phyloP scores from a whole-genome alignment of 2,329 filamentous ascomycete species.

The Ophiostoma fasciatum region DNA sequence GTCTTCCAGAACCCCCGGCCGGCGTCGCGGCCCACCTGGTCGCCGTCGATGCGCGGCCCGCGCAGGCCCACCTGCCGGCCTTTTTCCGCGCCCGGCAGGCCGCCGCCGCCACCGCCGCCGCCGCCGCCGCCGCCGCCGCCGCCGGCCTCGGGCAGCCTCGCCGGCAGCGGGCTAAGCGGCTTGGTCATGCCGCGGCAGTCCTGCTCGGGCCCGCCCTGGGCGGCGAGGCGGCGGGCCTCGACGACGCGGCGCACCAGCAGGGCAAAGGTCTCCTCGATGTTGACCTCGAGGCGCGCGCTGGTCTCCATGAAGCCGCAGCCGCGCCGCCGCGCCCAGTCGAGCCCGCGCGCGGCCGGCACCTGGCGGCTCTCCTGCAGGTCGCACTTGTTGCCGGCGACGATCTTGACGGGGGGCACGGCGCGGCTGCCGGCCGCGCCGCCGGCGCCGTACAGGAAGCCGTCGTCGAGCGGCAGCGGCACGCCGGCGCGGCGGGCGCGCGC shows the following conservation, averaged over 20 bases:
- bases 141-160: no score
- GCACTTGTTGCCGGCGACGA: slow-evolving; percentile 78
- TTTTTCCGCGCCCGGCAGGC: neutral
- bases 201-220: slow-evolving; percentile 26
- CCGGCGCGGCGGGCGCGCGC: slow-evolving; percentile 34
- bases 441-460: no score
- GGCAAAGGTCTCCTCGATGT: slow-evolving; percentile 81
- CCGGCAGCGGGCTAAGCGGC: slow-evolving; percentile 38
- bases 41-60: slow-evolving; percentile 27
- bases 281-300: slow-evolving; percentile 68
- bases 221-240: slow-evolving; percentile 37
- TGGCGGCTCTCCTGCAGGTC: slow-evolving; percentile 57
- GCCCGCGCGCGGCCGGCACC: slow-evolving; percentile 53
- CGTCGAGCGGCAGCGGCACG: slow-evolving; percentile 11
- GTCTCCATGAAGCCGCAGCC: slow-evolving; percentile 86
- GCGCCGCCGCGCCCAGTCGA: slow-evolving; percentile 60
- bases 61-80: slow-evolving; percentile 27
- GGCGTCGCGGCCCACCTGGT: slow-evolving; percentile 25
- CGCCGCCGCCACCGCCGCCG: slow-evolving; percentile 1
- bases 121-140: slow-evolving; percentile 14
- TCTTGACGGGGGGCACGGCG: slow-evolving; percentile 60
- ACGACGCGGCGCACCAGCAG: slow-evolving; percentile 48
- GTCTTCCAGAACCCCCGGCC: slow-evolving; percentile 39
- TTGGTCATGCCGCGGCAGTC: slow-evolving; percentile 41
- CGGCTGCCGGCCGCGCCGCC: slow-evolving; percentile 22